A percentile compares a stretch with the other conserved stretches of the same genome.
Evolutionary conservation across 805 yeast genomes (phyloP).

Genomic region (Cyberlindnera mrakii): DNA sequence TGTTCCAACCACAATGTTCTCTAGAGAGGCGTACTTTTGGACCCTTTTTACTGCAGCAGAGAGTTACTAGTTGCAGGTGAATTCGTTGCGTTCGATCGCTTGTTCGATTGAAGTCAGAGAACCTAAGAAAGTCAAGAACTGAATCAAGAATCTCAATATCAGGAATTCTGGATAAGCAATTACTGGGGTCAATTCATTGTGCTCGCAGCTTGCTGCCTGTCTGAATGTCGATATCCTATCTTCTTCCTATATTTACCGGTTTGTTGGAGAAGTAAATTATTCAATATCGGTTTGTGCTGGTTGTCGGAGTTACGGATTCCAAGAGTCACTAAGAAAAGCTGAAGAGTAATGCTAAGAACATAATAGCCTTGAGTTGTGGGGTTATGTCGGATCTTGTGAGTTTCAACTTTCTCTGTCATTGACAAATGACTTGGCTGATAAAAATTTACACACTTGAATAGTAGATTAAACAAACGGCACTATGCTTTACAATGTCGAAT

Average conservation of each 20-base stretch:
- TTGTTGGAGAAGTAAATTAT: constrained; percentile 75
- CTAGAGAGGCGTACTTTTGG: too few species aligned
- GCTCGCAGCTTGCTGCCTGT: constrained; percentile 88
- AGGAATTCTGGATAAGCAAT: constrained; percentile 72
- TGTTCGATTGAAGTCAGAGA: too few species aligned
- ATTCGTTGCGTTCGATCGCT: too few species aligned
- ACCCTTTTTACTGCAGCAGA: too few species aligned
- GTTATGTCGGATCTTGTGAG: constrained; percentile 81
- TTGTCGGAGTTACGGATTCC: constrained; percentile 83
- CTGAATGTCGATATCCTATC: constrained; percentile 91
- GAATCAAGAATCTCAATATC: too few species aligned
- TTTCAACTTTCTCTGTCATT: constrained; percentile 60
- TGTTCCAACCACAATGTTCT: too few species aligned
- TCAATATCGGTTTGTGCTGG: constrained; percentile 85
- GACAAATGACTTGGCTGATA: constrained; percentile 40
- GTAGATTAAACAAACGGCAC: constrained; percentile 48
- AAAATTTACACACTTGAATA: constrained; percentile 22
- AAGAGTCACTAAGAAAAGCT: constrained; percentile 53
- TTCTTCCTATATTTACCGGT: constrained; percentile 68
- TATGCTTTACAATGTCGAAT: constrained; percentile 76
- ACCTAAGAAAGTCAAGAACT: too few species aligned
- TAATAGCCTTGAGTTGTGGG: constrained; percentile 86
- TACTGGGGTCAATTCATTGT: constrained; percentile 79
- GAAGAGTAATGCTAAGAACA: constrained; percentile 71
- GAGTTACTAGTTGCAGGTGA: too few species aligned